Evolutionary conservation across 2,329 filamentous ascomycete genomes (phyloP), one percentile per base, ranked within the genome.

Genomic region (Acephala macrosclerotiorum): DNA sequence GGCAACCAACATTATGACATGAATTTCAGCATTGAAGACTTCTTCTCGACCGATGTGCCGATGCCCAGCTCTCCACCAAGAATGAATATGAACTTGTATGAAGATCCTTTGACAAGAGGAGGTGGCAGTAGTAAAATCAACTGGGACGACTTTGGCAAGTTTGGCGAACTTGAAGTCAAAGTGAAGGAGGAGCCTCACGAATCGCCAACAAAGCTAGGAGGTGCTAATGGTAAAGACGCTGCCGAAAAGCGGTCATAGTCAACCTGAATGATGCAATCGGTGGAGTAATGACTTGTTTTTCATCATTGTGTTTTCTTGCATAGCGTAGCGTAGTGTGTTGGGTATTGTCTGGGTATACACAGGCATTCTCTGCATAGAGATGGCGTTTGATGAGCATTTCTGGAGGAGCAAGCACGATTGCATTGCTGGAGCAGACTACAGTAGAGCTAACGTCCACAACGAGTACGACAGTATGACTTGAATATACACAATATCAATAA

Each of bases 31-130:
- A 71, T 76, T n/a, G 76, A 79, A 47, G 80, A 82, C 61, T 77
- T 82, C 64, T 79, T 83, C 61, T 77, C 77, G 22, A 80, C 80
- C 0, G 80, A 81, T 72, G 74, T 76, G 45, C 77, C 78, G 5
- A 82, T 83, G 80, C 81, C 80, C 40, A 81, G 79, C 66, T 81
- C 79, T 26, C 80, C 81, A 25, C 81, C 81, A 33, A 72, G 74
- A 14, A 73, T 76, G 59, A 33, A 33, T 33, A 80, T 81, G 62
- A 70, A 71, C 47, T 60, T 74, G 7, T 76, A 76, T 56, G 74
- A 75, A 63, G 75, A 76, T 58, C 68, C 72, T 1, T 60, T 69
- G 33, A 58, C 65, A 12, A 70, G 42, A 49, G 12, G 45, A 45
- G 57, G 42, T 33, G 7, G 45, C 45, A 55, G 53, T 67, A 53